A percentile compares a stretch with the other conserved stretches of the same genome.
Evolutionary conservation across 768 basidiomycete genomes (phyloP).

Genomic region (Auricularia heimuer): DNA sequence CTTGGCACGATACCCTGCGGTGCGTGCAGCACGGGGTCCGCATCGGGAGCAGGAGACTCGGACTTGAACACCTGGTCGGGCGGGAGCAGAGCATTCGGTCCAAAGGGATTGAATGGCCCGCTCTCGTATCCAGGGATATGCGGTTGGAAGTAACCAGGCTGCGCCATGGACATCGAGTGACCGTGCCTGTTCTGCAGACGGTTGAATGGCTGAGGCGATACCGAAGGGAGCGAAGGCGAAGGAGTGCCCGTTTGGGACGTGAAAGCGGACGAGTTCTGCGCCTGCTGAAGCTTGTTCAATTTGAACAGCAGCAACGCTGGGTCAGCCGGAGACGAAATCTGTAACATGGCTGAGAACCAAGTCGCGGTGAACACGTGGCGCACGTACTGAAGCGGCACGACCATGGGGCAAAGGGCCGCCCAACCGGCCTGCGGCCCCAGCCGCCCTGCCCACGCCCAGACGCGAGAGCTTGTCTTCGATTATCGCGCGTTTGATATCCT

Average conservation of each 20-base stretch:
- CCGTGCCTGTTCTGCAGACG: slow-evolving; percentile 51
- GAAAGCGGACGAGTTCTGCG: slow-evolving; percentile 42
- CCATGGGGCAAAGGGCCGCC: slow-evolving; percentile 66
- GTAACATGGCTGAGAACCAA: slow-evolving; percentile 6
- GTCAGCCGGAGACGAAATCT: slow-evolving; percentile 90
- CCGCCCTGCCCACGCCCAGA: slow-evolving; percentile 65
- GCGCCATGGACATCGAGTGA: slow-evolving; percentile 65
- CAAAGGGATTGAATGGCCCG: slow-evolving; percentile 53
- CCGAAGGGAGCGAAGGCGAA: slow-evolving; percentile 35
- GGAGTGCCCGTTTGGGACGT: slow-evolving; percentile 58
- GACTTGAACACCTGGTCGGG: slow-evolving; percentile 32
- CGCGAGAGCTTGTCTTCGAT: slow-evolving; percentile 78
- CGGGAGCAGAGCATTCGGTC: slow-evolving; percentile 42
- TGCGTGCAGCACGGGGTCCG: slow-evolving; percentile 16
- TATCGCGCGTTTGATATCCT: slow-evolving; percentile 52
- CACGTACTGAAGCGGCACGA: slow-evolving; percentile 65
- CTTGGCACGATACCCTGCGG: slow-evolving; percentile 11
- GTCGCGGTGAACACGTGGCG: slow-evolving; percentile 5
- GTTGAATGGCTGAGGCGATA: slow-evolving; percentile 33
- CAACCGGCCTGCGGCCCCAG: slow-evolving; percentile 37
- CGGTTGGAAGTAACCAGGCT: slow-evolving; percentile 28
- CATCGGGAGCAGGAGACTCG: not conserved
- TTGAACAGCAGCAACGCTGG: slow-evolving; percentile 74
- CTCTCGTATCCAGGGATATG: slow-evolving; percentile 26
- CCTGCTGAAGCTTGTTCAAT: slow-evolving; percentile 73